Evolutionary conservation across 768 basidiomycete species (phyloP).

Genomic region (Lactarius quietus): DNA sequence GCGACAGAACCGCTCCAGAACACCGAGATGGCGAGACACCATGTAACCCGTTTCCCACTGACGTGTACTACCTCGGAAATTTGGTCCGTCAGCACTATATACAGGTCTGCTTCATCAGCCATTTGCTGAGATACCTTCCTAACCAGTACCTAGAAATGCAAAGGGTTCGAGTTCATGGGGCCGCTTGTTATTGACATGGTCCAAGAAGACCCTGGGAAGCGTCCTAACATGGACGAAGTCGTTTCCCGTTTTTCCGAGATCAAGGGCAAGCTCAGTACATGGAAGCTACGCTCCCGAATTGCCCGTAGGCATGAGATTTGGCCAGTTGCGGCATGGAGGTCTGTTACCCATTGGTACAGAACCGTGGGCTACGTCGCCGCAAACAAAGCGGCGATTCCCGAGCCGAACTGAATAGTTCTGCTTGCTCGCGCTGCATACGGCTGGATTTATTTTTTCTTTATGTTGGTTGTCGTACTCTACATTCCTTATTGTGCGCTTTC

Average conservation of each 20-base stretch:
- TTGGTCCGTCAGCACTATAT: constrained; percentile 21
- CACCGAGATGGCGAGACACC: constrained; percentile 1
- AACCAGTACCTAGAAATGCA: background rate
- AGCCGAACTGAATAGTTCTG: background rate
- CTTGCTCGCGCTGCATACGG: background rate
- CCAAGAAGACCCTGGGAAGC: constrained; percentile 33
- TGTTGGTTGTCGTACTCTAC: background rate
- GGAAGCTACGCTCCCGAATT: constrained; percentile 17
- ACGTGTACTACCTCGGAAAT: constrained; percentile 31
- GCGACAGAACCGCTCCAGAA: constrained; percentile 30
- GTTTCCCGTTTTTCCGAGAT: constrained; percentile 4
- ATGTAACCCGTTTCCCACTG: constrained; percentile 29
- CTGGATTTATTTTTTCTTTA: background rate
- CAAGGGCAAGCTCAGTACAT: background rate
- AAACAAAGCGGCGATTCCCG: constrained; percentile 13
- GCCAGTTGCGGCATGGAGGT: background rate
- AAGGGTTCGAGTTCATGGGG: constrained; percentile 14
- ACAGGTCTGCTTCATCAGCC: background rate
- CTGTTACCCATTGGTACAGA: constrained; percentile 6
- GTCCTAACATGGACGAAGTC: constrained; percentile 30
- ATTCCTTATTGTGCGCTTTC: background rate
- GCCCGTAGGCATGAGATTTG: background rate
- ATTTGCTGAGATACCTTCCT: background rate
- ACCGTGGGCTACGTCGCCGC: constrained; percentile 1
- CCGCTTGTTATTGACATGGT: constrained; percentile 34